Conservation (phyloP, 345 rosid species). For the Erucastrum elatum region DNA sequence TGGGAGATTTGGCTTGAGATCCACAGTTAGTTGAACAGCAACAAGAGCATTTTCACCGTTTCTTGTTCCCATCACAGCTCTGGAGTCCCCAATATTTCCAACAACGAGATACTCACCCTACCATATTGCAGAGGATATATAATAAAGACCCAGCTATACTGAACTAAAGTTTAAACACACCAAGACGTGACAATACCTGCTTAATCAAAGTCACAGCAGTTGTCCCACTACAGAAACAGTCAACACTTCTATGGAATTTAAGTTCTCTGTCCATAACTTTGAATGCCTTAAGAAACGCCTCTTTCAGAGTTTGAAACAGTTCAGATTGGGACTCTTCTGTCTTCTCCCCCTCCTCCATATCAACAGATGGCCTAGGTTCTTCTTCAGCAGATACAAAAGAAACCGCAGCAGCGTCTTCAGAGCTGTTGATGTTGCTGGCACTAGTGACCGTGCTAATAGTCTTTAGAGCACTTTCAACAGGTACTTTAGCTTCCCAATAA, state of each 20-base stretch:
- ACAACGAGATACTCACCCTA: slow-evolving; percentile 79
- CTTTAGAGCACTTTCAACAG: slow-evolving; percentile 55
- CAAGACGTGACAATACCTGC: slow-evolving; percentile 58
- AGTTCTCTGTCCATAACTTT: slow-evolving; percentile 95
- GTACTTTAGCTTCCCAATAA: slow-evolving; percentile 68
- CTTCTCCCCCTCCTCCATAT: slow-evolving; percentile 41
- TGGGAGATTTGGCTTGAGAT: slow-evolving; percentile 98
- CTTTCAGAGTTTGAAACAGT: slow-evolving; percentile 65
- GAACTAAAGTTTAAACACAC: background rate
- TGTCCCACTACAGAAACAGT: slow-evolving; percentile 97
- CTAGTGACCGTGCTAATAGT: slow-evolving; percentile 49
- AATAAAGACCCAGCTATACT: slow-evolving; percentile 1
- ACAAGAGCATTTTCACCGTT: slow-evolving; percentile 60
- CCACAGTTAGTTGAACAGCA: slow-evolving; percentile 94
- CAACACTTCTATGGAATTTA: slow-evolving; percentile 64
- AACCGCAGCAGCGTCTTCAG: slow-evolving; percentile 50
- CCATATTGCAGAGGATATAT: slow-evolving; percentile 7
- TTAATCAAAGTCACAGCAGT: slow-evolving; percentile 94
- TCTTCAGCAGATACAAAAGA: slow-evolving; percentile 61
- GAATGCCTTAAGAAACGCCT: slow-evolving; percentile 86
- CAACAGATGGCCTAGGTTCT: slow-evolving; percentile 57
- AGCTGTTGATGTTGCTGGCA: slow-evolving; percentile 49
- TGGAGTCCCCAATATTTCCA: slow-evolving; percentile 94
- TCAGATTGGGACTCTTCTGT: slow-evolving; percentile 52
- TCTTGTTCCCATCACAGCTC: slow-evolving; percentile 88